phyloP scores from a whole-genome alignment of 495 filamentous ascomycete species.

The Melanomma pulvis-pyrius region DNA sequence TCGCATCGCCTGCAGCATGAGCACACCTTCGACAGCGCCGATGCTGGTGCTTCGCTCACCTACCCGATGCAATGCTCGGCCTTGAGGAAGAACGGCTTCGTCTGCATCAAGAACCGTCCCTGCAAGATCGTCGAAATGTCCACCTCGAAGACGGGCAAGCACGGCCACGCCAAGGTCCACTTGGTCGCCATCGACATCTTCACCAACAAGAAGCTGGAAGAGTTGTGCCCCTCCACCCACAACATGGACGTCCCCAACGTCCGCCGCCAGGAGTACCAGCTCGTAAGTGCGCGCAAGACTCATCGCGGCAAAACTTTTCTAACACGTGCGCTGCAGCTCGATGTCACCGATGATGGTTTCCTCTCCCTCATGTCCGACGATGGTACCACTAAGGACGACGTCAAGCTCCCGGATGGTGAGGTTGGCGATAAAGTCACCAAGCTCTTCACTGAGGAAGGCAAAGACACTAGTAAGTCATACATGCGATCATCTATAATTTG shows the following conservation, averaged over 20 bases:
- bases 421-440: conserved; percentile 77
- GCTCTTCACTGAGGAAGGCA: conserved; percentile 73
- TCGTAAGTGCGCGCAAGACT: conserved; percentile 64
- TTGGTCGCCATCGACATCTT: conserved; percentile 97
- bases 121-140: conserved; percentile 99
- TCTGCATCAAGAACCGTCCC: conserved; percentile 96
- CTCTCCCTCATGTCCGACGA: conserved; percentile 82
- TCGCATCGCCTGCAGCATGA: conserved; percentile 66
- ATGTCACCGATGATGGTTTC: conserved; percentile 87
- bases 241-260: conserved; percentile 99
- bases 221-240: conserved; percentile 99
- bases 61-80: conserved; percentile 99
- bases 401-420: conserved; percentile 89
- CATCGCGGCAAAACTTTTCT: neutral
- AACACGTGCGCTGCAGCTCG: conserved; percentile 59
- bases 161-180: conserved; percentile 99
- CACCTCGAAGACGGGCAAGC: conserved; percentile 99
- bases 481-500: neutral
- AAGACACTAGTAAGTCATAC: conserved; percentile 76
- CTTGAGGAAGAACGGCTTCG: conserved; percentile 96
- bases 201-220: conserved; percentile 98
- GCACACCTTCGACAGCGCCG: conserved; percentile 85
- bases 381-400: conserved; percentile 87
- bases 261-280: conserved; percentile 83
- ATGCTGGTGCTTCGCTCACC: conserved; percentile 91